Conservation (phyloP, 106 monocot species). For the Narthecium ossifragum region DNA sequence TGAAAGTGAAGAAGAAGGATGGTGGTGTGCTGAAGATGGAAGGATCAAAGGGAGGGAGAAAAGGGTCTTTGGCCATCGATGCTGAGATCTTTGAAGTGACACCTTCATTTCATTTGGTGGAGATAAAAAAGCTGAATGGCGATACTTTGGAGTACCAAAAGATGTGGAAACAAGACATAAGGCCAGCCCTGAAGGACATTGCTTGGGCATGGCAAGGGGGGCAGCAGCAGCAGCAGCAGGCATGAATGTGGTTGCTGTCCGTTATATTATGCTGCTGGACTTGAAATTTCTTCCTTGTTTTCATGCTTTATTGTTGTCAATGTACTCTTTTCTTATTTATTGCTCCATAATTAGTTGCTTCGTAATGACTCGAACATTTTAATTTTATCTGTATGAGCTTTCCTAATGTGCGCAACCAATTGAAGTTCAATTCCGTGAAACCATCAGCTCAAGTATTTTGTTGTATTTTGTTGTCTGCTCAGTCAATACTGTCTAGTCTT, state of each 20-base stretch:
- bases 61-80: constrained; percentile 45
- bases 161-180: constrained; percentile 41
- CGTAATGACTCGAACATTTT: too few species aligned
- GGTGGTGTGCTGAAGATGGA: constrained; percentile 54
- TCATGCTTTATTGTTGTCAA: too few species aligned
- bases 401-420: too few species aligned
- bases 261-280: background rate
- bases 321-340: too few species aligned
- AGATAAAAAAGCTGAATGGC: constrained; percentile 48
- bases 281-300: too few species aligned
- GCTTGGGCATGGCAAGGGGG: constrained; percentile 73
- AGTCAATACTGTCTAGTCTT: too few species aligned
- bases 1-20: constrained; percentile 53
- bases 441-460: too few species aligned
- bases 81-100: constrained; percentile 64
- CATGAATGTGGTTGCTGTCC: background rate
- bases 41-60: constrained; percentile 39
- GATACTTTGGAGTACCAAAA: constrained; percentile 57
- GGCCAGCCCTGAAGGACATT: constrained; percentile 61
- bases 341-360: too few species aligned
- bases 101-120: constrained; percentile 51
- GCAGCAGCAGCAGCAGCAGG: constrained; percentile 13
- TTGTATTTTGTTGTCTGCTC: too few species aligned
- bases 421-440: too few species aligned
- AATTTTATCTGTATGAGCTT: too few species aligned